phyloP scores from a whole-genome alignment of 176 grass and related monocot species.

The Oryza rufipogon region DNA sequence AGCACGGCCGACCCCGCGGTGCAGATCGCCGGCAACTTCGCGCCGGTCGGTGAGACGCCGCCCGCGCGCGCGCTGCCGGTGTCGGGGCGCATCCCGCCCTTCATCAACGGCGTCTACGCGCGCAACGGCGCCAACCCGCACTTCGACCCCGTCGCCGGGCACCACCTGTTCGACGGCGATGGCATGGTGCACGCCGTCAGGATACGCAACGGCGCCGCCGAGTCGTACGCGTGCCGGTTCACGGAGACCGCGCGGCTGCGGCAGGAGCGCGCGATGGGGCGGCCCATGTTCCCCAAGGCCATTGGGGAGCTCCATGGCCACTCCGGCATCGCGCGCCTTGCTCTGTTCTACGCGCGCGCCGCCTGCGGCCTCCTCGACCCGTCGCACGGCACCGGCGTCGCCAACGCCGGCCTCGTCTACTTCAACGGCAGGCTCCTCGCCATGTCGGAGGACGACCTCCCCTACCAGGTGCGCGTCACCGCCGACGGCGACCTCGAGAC shows the following conservation, averaged over 20 bases:
- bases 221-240: conserved; percentile 75
- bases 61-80: conserved; percentile 50
- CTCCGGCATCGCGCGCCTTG: conserved; percentile 79
- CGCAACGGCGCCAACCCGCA: conserved; percentile 90
- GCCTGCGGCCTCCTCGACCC: conserved; percentile 77
- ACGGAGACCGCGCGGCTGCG: conserved; percentile 68
- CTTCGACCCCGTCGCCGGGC: conserved; percentile 79
- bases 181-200: conserved; percentile 86
- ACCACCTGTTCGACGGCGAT: conserved; percentile 96
- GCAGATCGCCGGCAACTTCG: conserved; percentile 90
- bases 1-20: conserved; percentile 71
- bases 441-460: conserved; percentile 97
- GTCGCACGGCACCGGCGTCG: conserved; percentile 67
- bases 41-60: conserved; percentile 60
- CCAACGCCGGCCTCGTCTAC: conserved; percentile 85
- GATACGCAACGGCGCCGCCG: conserved; percentile 65
- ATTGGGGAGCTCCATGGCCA: conserved; percentile 95
- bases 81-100: conserved; percentile 66
- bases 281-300: conserved; percentile 83
- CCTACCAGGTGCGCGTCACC: conserved; percentile 75
- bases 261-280: conserved; percentile 66
- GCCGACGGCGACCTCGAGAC: conserved; percentile 65
- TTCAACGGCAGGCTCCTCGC: conserved; percentile 84
- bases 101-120: conserved; percentile 78
- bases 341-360: conserved; percentile 74